phyloP scores from a whole-genome alignment of 1,139 yeast species.

The Groenewaldozyma sp. region DNA sequence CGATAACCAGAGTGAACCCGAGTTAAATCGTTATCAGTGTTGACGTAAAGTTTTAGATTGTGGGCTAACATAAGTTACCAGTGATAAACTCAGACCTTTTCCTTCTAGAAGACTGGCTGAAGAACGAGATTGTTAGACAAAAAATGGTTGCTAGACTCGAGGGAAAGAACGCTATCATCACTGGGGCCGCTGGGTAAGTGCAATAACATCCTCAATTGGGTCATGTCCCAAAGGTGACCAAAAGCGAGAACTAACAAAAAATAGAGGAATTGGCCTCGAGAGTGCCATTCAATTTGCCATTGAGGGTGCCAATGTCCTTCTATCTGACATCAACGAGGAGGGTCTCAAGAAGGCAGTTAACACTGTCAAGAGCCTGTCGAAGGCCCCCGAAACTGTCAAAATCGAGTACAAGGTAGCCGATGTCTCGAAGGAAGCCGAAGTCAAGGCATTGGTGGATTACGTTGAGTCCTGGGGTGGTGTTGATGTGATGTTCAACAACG shows the following conservation, averaged over 20 bases:
- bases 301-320: constrained; percentile 45
- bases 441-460: constrained; percentile 28
- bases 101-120: no score
- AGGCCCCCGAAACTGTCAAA: constrained; percentile 17
- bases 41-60: no score
- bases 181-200: constrained; percentile 54
- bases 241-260: constrained; percentile 7
- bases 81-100: no score
- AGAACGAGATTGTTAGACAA: no score
- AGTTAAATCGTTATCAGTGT: no score
- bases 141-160: constrained; percentile 36
- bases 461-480: constrained; percentile 44
- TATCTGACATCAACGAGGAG: constrained; percentile 44
- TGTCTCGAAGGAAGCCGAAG: constrained; percentile 30
- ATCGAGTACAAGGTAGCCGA: constrained; percentile 25
- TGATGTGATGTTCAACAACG: constrained; percentile 58
- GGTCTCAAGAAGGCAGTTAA: constrained; percentile 25
- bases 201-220: no score
- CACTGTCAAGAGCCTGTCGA: constrained; percentile 20
- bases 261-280: constrained; percentile 31
- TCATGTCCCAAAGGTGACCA: background rate
- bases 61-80: no score
- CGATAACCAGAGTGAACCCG: no score
- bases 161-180: constrained; percentile 49
- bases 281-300: constrained; percentile 31